Evolutionary conservation across 257 asterid genomes (phyloP).

Genomic region (Ballota nigra): DNA sequence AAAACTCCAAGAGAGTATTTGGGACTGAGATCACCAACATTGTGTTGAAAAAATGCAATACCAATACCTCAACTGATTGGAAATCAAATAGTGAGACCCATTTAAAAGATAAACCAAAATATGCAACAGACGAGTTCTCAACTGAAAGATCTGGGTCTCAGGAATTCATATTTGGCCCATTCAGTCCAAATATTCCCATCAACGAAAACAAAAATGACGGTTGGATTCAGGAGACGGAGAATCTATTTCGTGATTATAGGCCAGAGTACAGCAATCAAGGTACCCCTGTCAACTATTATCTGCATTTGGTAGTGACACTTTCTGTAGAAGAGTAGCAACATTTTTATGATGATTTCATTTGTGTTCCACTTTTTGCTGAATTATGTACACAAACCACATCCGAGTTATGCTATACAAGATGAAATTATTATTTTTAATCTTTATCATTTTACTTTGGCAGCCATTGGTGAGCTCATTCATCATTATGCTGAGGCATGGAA

Average conservation of each 20-base stretch:
- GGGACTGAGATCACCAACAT: constrained; percentile 61
- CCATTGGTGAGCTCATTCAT: constrained; percentile 38
- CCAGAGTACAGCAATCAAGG: constrained; percentile 64
- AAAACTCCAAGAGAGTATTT: constrained; percentile 47
- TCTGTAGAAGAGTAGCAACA: not conserved
- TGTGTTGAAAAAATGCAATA: constrained; percentile 38
- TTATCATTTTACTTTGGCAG: constrained; percentile 33
- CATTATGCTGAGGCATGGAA: constrained; percentile 68
- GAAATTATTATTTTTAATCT: not conserved
- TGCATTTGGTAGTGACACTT: not conserved
- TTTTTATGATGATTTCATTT: not conserved
- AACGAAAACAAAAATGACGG: constrained; percentile 28
- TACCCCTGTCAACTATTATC: constrained; percentile 19
- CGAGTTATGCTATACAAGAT: not conserved
- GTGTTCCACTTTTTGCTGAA: not conserved
- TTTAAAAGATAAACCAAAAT: constrained; percentile 14
- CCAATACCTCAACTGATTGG: constrained; percentile 29
- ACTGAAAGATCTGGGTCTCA: constrained; percentile 31
- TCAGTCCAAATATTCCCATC: constrained; percentile 34
- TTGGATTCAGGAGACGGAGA: constrained; percentile 37
- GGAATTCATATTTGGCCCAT: constrained; percentile 68
- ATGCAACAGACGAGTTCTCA: constrained; percentile 20
- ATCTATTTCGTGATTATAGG: constrained; percentile 34
- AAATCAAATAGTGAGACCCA: constrained; percentile 17
- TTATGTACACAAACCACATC: not conserved